These are phyloP conservation scores for Saccharata proteae DNA, from an alignment of 2,329 filamentous ascomycete species.

Conservation along the genomic window DNA sequence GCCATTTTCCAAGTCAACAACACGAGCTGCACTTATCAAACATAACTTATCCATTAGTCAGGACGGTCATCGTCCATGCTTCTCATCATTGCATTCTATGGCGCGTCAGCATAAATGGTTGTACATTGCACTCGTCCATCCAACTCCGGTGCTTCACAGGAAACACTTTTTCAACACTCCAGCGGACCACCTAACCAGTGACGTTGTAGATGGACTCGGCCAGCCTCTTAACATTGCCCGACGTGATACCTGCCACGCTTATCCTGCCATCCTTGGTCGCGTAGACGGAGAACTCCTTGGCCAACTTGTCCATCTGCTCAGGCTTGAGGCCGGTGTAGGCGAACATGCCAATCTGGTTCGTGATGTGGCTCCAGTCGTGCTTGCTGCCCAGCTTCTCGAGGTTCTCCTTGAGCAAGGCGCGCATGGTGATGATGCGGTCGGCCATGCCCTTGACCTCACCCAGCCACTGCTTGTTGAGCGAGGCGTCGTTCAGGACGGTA, in stretches of 20 bases:
- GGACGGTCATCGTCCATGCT: too few relatives aligned
- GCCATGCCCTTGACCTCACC: slow-evolving; percentile 97
- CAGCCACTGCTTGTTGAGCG: slow-evolving; percentile 87
- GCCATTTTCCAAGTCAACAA: too few relatives aligned
- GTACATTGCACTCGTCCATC: too few relatives aligned
- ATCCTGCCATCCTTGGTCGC: slow-evolving; percentile 88
- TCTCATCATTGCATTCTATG: too few relatives aligned
- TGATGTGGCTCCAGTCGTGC: slow-evolving; percentile 99
- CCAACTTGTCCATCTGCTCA: slow-evolving; percentile 82
- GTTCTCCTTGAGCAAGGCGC: slow-evolving; percentile 84
- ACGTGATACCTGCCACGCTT: slow-evolving; percentile 74
- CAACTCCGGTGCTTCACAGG: too few relatives aligned
- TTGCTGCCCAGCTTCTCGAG: slow-evolving; percentile 89
- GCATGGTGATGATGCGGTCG: slow-evolving; percentile 98
- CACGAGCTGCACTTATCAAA: too few relatives aligned
- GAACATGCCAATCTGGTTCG: slow-evolving; percentile 95
- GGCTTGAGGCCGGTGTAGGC: slow-evolving; percentile 89
- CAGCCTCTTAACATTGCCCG: slow-evolving; percentile 64
- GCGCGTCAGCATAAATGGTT: too few relatives aligned
- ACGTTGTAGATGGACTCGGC: slow-evolving; percentile 78
- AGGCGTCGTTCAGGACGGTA: slow-evolving; percentile 76
- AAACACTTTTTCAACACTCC: too few relatives aligned
- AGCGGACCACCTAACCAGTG: too few relatives aligned
- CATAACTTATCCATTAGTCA: too few relatives aligned
- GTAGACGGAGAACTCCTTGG: slow-evolving; percentile 95